Percentiles rank a stretch among this genome's conserved stretches.
Conservation (phyloP, 139 green algal species). For the Chlamydomonas sp. region DNA sequence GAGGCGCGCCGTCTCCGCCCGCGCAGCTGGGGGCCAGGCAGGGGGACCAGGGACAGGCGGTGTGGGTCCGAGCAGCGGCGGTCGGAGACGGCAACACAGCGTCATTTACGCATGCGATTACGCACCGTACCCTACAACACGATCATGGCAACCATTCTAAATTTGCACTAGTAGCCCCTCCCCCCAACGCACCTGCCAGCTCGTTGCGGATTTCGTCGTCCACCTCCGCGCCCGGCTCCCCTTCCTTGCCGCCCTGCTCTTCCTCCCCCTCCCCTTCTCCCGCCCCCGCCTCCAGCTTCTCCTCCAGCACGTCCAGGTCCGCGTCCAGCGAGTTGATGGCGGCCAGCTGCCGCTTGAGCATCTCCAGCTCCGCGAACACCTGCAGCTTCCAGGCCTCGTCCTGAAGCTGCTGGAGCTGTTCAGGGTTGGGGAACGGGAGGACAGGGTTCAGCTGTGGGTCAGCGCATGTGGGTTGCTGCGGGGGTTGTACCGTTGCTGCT, state of each 20-base stretch:
- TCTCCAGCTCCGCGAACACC: conserved; percentile 53
- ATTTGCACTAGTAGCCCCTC: neutral
- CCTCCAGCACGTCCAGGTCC: conserved; percentile 49
- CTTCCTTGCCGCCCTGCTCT: neutral
- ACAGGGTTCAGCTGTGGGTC: neutral
- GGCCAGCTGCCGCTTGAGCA: conserved; percentile 48
- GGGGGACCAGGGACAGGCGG: too few relatives aligned
- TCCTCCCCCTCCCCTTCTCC: too few relatives aligned
- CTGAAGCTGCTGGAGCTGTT: conserved; percentile 49
- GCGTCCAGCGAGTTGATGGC: conserved; percentile 45
- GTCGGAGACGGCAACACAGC: too few relatives aligned
- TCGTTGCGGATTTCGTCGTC: neutral
- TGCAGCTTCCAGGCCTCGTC: conserved; percentile 55
- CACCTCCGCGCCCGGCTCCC: too few relatives aligned
- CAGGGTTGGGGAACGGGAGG: neutral
- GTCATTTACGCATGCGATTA: too few relatives aligned
- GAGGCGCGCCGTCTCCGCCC: neutral
- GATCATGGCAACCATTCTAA: neutral
- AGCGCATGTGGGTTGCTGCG: neutral
- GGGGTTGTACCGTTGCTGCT: neutral
- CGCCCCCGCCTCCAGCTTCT: conserved; percentile 27
- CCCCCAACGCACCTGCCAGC: conserved; percentile 1
- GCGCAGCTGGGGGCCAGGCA: neutral
- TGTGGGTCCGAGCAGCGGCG: too few relatives aligned
- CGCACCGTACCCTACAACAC: neutral